A percentile compares a stretch with the other conserved stretches of the same genome.
phyloP scores from a whole-genome alignment of 2,329 filamentous ascomycete species.

The Aspergillus aculeatus region DNA sequence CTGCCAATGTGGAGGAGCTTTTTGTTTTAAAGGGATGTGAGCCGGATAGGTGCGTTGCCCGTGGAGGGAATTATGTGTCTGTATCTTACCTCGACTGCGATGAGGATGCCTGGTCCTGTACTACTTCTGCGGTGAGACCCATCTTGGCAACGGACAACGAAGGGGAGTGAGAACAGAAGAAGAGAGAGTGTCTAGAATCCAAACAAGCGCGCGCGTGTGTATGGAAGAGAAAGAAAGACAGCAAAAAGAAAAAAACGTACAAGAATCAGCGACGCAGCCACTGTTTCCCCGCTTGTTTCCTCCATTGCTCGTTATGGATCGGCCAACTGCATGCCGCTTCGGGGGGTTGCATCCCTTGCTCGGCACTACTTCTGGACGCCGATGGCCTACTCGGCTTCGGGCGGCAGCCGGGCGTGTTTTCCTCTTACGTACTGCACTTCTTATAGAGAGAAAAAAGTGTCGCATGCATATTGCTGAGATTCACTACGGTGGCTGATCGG shows the following conservation, averaged over 20 bases:
- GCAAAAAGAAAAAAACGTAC: background rate
- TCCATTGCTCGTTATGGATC: background rate
- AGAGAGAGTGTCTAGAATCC: background rate
- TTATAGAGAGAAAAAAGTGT: too few species aligned
- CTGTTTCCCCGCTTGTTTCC: background rate
- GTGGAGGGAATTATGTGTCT: too few species aligned
- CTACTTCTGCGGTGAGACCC: background rate
- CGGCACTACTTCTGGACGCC: background rate
- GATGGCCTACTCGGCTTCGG: background rate
- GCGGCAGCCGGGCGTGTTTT: background rate
- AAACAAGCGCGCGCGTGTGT: background rate
- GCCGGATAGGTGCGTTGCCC: too few species aligned
- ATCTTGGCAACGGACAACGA: background rate
- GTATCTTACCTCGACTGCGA: background rate
- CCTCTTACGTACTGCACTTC: background rate
- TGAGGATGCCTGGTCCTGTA: background rate
- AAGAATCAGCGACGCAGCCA: background rate
- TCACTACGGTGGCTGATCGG: too few species aligned
- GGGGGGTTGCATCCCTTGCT: background rate
- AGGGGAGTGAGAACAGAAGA: background rate
- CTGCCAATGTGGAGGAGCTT: conserved; percentile 16
- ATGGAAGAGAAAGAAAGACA: background rate
- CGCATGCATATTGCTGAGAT: too few species aligned
- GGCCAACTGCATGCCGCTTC: background rate
- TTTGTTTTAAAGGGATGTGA: background rate